phyloP scores from a whole-genome alignment of 768 basidiomycete genomes.

The Zangia roseola region DNA sequence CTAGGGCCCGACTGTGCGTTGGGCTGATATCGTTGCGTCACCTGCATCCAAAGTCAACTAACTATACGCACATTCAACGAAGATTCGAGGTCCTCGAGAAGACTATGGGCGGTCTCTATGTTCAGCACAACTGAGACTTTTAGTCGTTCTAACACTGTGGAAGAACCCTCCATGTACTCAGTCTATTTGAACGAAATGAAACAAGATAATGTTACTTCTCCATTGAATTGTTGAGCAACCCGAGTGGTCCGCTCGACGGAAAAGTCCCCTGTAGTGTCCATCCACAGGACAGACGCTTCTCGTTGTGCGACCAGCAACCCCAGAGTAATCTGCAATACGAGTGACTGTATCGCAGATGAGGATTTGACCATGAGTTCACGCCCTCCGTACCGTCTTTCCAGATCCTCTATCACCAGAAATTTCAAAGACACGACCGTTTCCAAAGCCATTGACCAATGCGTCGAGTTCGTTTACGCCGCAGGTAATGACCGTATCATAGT shows the following conservation, averaged over 20 bases:
- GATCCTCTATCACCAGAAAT: conserved; percentile 63
- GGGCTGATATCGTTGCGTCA: conserved; percentile 10
- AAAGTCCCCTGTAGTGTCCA: conserved; percentile 72
- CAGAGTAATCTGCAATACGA: conserved; percentile 59
- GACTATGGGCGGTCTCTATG: conserved; percentile 49
- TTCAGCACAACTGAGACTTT: conserved; percentile 60
- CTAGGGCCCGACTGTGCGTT: conserved; percentile 7
- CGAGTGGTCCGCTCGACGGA: conserved; percentile 46
- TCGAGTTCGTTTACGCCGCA: conserved; percentile 52
- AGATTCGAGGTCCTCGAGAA: conserved; percentile 45
- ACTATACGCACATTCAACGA: conserved; percentile 27
- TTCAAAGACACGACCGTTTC: conserved; percentile 57
- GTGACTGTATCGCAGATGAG: conserved; percentile 40
- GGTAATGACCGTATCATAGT: conserved; percentile 11
- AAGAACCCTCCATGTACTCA: conserved; percentile 23
- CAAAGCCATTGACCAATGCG: conserved; percentile 48
- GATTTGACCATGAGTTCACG: not conserved
- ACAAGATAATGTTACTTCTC: conserved; percentile 23
- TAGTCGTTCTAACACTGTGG: conserved; percentile 50
- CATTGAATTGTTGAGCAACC: conserved; percentile 32
- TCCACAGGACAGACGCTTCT: conserved; percentile 55
- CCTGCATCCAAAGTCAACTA: not conserved
- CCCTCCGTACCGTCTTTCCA: conserved; percentile 63
- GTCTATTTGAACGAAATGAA: not conserved
- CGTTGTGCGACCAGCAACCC: conserved; percentile 43